phyloP scores from a whole-genome alignment of 75 land plant species.

The Sequoiadendron giganteum region DNA sequence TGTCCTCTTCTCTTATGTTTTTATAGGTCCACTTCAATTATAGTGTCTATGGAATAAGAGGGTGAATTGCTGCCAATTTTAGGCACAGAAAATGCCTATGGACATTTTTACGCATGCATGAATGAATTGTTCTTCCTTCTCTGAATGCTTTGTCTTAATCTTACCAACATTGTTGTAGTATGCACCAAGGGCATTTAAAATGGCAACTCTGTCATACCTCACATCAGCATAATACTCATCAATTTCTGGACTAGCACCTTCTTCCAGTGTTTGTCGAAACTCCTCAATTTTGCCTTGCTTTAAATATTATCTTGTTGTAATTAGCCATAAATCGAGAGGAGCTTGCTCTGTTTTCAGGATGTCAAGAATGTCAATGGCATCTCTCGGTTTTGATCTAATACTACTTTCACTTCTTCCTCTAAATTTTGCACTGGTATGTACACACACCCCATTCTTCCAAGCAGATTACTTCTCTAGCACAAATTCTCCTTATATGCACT shows the following conservation, averaged over 20 bases:
- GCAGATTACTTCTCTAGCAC: not conserved
- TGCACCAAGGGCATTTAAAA: slow-evolving; percentile 88
- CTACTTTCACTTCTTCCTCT: slow-evolving; percentile 77
- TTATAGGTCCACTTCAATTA: too few relatives aligned
- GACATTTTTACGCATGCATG: too few relatives aligned
- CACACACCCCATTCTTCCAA: slow-evolving; percentile 46
- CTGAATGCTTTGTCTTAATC: slow-evolving; percentile 69
- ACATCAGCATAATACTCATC: slow-evolving; percentile 94
- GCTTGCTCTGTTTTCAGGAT: slow-evolving; percentile 98
- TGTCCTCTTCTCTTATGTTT: too few relatives aligned
- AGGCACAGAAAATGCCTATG: too few relatives aligned
- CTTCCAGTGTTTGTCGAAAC: slow-evolving; percentile 88
- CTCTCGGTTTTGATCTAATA: slow-evolving; percentile 68
- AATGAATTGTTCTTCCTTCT: slow-evolving; percentile 84
- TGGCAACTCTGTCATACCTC: slow-evolving; percentile 88
- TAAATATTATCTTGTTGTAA: slow-evolving; percentile 94
- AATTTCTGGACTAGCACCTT: slow-evolving; percentile 87
- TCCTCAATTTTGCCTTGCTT: slow-evolving; percentile 93
- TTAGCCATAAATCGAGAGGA: slow-evolving; percentile 96
- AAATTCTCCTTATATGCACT: not conserved
- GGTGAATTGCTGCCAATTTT: too few relatives aligned
- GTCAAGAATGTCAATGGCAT: slow-evolving; percentile 38
- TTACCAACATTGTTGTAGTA: slow-evolving; percentile 85
- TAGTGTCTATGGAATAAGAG: too few relatives aligned
- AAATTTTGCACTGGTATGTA: slow-evolving; percentile 95